These are phyloP conservation scores for Pueraria montana DNA, from an alignment of 306 rosid species.

Conservation along the genomic window DNA sequence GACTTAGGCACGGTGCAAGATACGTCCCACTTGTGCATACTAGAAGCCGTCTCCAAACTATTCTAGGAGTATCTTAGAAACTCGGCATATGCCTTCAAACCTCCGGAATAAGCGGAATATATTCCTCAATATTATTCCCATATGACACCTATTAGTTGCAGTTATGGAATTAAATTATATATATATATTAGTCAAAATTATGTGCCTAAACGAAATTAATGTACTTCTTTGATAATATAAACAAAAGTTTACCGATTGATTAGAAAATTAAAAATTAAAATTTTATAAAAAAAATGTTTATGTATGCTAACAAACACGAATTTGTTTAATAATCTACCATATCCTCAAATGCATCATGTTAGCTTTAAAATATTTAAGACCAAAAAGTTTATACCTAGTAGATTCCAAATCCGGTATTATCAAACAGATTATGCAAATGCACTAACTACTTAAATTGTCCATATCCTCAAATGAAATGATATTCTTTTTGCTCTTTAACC, in stretches of 20 bases:
- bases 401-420: neutral
- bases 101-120: conserved; percentile 14
- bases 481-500: neutral
- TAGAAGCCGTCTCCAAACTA: too few relatives aligned
- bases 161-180: neutral
- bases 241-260: neutral
- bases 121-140: neutral
- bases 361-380: neutral
- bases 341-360: neutral
- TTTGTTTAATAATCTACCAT: neutral
- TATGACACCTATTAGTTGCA: neutral
- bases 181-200: neutral
- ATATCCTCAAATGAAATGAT: neutral
- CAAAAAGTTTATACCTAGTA: neutral
- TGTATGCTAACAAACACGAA: neutral
- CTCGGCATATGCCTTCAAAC: conserved; percentile 14
- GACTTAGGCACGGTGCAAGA: too few relatives aligned
- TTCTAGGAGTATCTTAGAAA: neutral
- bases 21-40: too few relatives aligned
- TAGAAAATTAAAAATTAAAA: neutral
- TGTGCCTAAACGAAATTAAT: neutral
- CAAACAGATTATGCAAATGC: neutral
- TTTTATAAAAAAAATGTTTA: neutral
- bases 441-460: conserved; percentile 1
- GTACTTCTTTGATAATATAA: neutral